Base-by-base conservation (phyloP, 352 stramenopile genomes). In the Aphanomyces cochlioides region DNA sequence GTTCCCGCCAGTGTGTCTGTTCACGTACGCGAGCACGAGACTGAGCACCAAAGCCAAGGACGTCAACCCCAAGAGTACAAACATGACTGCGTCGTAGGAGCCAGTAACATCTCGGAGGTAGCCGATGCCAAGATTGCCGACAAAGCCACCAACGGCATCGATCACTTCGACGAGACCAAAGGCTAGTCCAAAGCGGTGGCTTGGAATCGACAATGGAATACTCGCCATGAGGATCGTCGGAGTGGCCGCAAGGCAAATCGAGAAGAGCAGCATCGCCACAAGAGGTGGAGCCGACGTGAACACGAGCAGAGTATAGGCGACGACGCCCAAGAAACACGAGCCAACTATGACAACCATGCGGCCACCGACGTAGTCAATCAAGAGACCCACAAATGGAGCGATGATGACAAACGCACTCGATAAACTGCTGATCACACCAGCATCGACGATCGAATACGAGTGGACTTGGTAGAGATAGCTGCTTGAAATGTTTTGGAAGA, bases 401-500 rank as follows among this genome's bases (percentile, higher is more conserved):
- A 95, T 92, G 5, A 97, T 73, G 21, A 96, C 85, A 58, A 88
- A 92, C 34, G 81, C 76, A 72, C 90, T 86, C 67, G 81, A 92
- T 36, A 93, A 58, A 43, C 79, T 89, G 75, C 86, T 95, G 28
- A 95, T 76, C 4, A 93, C 69, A 2, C 90, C 90, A 13, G 88
- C 89, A 73, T 96, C 88, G 54, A 96, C 85, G 36, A 93, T 78
- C 13, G 85, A 95, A 57, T 88, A 94, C 59, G 87, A 77, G 69
- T 96, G 96, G 2, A 82, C 83, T 74, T 96, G 82, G 69, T 83
- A 90, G n/a, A 97, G 65, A 43, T 85, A 96, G 66, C 86, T 92
- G 64, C 84, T 90, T 66, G 82, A 91, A 56, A 96, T 89, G 74
- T 96, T 97, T 72, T 95, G 87, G 77, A 97, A 97, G 37, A 97